These are phyloP conservation scores for Sanghuangporus sanghuang DNA, from an alignment of 1,284 basidiomycete genomes.

Conservation along the genomic window DNA sequence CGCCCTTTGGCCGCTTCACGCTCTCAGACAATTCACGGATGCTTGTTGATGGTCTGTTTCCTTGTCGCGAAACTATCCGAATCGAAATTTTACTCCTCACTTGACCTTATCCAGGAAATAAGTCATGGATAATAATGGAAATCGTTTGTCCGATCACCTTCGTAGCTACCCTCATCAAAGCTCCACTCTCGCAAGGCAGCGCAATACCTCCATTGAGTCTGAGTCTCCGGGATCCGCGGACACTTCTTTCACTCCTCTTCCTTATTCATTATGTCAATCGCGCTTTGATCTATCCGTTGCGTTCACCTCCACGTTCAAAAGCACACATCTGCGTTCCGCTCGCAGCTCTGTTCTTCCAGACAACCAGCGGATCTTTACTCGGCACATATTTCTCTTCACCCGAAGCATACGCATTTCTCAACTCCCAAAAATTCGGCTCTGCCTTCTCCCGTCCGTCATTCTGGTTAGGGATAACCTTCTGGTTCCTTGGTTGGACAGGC, in stretches of 20 bases:
- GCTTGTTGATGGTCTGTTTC: conserved; percentile 46
- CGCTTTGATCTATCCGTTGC: conserved; percentile 75
- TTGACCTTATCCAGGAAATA: conserved; percentile 32
- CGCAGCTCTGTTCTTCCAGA: conserved; percentile 61
- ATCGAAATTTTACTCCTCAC: background rate
- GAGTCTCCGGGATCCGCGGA: conserved; percentile 23
- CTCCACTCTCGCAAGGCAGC: conserved; percentile 35
- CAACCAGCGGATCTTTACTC: conserved; percentile 66
- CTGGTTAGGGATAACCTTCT: conserved; percentile 58
- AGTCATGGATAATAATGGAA: conserved; percentile 85
- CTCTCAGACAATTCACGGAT: conserved; percentile 40
- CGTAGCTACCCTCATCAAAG: conserved; percentile 41
- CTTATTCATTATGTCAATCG: conserved; percentile 82
- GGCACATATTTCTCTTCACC: conserved; percentile 65
- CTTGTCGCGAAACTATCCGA: background rate
- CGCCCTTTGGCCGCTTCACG: conserved; percentile 77
- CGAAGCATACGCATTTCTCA: conserved; percentile 25
- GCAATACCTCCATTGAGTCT: conserved; percentile 15
- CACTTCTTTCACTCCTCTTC: conserved; percentile 52
- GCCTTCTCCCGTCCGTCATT: conserved; percentile 44
- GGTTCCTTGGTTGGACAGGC: conserved; percentile 67
- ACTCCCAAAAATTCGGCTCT: conserved; percentile 16
- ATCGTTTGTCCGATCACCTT: conserved; percentile 69
- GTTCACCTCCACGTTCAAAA: conserved; percentile 76
- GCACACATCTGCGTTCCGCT: conserved; percentile 67